phyloP scores from a whole-genome alignment of 139 green algal genomes.

The Chlorella sp. region DNA sequence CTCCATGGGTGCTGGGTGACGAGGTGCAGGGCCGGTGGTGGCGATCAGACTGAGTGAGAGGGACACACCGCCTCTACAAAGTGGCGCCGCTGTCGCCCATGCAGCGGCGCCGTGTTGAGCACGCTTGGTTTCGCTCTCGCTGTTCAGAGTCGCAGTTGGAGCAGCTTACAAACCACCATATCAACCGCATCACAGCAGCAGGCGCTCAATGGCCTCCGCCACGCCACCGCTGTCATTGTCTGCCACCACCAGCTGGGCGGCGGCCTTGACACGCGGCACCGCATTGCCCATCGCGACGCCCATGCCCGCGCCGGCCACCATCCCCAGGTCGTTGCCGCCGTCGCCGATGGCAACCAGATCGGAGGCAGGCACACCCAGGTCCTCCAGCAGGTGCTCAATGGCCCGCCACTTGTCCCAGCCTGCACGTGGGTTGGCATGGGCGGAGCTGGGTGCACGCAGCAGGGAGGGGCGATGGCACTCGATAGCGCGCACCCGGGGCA shows the following conservation, averaged over 20 bases:
- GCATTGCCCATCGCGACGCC: constrained; percentile 98
- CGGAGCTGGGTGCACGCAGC: no score
- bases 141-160: no score
- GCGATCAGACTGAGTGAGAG: no score
- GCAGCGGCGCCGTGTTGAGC: no score
- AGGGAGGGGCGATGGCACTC: no score
- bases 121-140: no score
- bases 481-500: no score
- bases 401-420: constrained; percentile 89
- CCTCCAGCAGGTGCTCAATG: constrained; percentile 60
- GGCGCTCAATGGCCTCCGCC: constrained; percentile 92
- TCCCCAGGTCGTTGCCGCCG: constrained; percentile 83
- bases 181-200: constrained; percentile 71
- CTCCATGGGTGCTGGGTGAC: neutral
- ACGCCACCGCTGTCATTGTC: constrained; percentile 92
- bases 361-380: constrained; percentile 21
- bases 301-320: constrained; percentile 81
- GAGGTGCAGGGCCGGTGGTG: neutral
- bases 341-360: constrained; percentile 93
- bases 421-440: no score
- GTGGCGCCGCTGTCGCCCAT: no score
- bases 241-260: constrained; percentile 62
- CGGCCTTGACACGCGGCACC: constrained; percentile 68
- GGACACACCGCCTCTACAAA: no score
- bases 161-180: no score